Evolutionary conservation across 805 yeast species (phyloP).

Genomic region (Teunomyces aglyptinius): DNA sequence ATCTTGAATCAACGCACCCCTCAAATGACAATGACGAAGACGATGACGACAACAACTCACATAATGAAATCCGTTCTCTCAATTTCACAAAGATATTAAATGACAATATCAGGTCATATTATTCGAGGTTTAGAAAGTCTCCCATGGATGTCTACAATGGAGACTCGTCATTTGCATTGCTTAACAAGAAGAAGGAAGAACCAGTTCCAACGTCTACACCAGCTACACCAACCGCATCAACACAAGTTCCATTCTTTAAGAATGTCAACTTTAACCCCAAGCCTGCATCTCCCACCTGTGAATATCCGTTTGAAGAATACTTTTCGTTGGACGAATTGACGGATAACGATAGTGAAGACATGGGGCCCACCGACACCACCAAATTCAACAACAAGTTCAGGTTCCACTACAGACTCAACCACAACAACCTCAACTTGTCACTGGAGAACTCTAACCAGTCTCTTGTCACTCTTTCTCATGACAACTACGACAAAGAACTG

Average conservation of each 20-base stretch:
- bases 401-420: constrained; percentile 35
- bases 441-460: not conserved
- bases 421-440: constrained; percentile 34
- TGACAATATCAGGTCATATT: constrained; percentile 36
- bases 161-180: constrained; percentile 32
- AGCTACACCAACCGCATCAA: constrained; percentile 7
- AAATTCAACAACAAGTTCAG: constrained; percentile 26
- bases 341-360: constrained; percentile 13
- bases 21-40: not conserved
- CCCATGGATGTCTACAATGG: constrained; percentile 35
- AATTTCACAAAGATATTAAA: constrained; percentile 38
- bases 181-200: constrained; percentile 17
- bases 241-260: constrained; percentile 32
- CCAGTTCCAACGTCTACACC: constrained; percentile 6
- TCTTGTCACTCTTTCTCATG: constrained; percentile 3
- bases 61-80: constrained; percentile 15
- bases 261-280: constrained; percentile 36
- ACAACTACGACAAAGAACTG: constrained; percentile 15
- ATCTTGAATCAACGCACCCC: not conserved
- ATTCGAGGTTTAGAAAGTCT: constrained; percentile 22
- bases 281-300: constrained; percentile 17
- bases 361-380: constrained; percentile 1
- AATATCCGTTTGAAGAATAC: constrained; percentile 31
- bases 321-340: constrained; percentile 29
- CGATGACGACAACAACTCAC: not conserved